Percentiles rank a stretch among this genome's conserved stretches.
Evolutionary conservation across 768 basidiomycete genomes (phyloP).

Genomic region (Boletus fagicola): DNA sequence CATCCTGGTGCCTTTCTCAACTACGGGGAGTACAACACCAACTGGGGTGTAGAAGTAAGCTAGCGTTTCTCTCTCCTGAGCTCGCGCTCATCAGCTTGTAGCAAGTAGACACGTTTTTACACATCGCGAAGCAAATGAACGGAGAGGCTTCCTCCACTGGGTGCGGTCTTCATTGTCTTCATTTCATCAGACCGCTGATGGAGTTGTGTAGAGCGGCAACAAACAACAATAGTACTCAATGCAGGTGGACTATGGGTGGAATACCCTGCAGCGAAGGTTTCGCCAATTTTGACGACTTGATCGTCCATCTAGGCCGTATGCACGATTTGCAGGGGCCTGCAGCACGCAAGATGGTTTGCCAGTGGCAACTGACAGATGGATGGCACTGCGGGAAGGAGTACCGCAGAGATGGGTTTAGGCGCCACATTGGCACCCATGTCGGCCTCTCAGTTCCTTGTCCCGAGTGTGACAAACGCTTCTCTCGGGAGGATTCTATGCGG

Average conservation of each 20-base stretch:
- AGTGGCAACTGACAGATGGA: background rate
- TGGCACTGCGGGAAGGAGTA: background rate
- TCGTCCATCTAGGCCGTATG: background rate
- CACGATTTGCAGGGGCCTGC: slow-evolving; percentile 12
- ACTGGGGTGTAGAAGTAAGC: slow-evolving; percentile 10
- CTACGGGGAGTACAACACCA: background rate
- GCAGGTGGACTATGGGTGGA: slow-evolving; percentile 3
- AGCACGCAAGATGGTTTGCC: background rate
- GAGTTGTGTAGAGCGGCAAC: background rate
- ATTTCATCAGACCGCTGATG: background rate
- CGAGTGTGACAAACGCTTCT: background rate
- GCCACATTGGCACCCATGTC: slow-evolving; percentile 11
- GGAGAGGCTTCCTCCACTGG: background rate
- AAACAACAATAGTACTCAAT: background rate
- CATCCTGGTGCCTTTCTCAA: background rate
- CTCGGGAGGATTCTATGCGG: slow-evolving; percentile 3
- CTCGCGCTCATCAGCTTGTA: background rate
- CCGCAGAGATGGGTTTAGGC: slow-evolving; percentile 1
- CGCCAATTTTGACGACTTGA: background rate
- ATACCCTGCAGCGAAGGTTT: background rate
- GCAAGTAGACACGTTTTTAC: slow-evolving; percentile 1
- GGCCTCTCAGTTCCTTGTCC: background rate
- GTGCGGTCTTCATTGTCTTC: background rate
- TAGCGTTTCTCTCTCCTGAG: background rate
- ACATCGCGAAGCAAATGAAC: background rate